Conservation (phyloP, 768 basidiomycete species). For the Kwoniella sp. region DNA sequence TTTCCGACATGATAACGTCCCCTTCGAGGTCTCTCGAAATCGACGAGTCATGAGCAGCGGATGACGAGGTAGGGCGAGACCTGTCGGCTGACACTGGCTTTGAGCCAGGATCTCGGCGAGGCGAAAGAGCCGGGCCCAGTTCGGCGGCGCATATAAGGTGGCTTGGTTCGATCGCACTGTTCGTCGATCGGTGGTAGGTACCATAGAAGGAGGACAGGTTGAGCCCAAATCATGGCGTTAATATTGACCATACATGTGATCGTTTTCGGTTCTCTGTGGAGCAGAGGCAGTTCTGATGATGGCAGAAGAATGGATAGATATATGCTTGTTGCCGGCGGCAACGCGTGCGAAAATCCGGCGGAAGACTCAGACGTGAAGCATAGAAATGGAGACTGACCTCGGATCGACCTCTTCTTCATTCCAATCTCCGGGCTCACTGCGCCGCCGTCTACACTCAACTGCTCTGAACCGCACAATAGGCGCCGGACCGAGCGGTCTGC, state of each 20-base stretch:
- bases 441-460: conserved; percentile 26
- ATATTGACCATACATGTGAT: neutral
- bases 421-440: conserved; percentile 15
- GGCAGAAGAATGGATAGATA: no score
- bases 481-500: conserved; percentile 45
- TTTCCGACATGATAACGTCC: neutral
- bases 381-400: conserved; percentile 23
- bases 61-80: neutral
- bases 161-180: conserved; percentile 36
- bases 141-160: conserved; percentile 41
- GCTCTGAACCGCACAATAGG: conserved; percentile 43
- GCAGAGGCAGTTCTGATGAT: no score
- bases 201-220: neutral
- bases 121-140: conserved; percentile 15
- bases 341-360: no score
- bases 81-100: neutral
- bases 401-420: conserved; percentile 42
- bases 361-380: no score
- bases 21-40: neutral
- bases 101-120: neutral
- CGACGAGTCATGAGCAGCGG: neutral
- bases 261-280: no score
- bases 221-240: neutral
- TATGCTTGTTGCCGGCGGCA: no score
- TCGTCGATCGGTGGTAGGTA: neutral